A percentile compares a stretch with the other conserved stretches of the same genome.
phyloP scores from a whole-genome alignment of 164 flowering plant genomes.

The Aristolochia fimbriata region DNA sequence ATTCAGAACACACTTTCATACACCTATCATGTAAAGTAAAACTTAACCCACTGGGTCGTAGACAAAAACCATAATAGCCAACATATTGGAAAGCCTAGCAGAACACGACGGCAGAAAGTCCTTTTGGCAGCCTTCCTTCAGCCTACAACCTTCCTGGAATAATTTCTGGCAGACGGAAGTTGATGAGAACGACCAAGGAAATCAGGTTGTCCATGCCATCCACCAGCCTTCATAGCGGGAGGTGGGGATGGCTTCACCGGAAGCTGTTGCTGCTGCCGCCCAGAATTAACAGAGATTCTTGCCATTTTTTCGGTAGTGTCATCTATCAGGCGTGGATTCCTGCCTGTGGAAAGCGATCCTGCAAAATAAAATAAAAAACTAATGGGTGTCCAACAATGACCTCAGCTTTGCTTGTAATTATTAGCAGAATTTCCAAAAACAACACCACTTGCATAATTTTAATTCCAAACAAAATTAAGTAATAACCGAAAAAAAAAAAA shows the following conservation, averaged over 20 bases:
- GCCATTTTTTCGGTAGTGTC: slow-evolving; percentile 52
- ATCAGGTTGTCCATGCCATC: slow-evolving; percentile 14
- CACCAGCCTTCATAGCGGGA: slow-evolving; percentile 3
- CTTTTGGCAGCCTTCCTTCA: slow-evolving; percentile 10
- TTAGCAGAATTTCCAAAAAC: too few relatives aligned
- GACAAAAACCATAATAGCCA: too few relatives aligned
- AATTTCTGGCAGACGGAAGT: slow-evolving; percentile 33
- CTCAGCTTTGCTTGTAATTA: too few relatives aligned
- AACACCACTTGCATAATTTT: too few relatives aligned
- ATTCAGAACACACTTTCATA: too few relatives aligned
- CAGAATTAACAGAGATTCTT: slow-evolving; percentile 26
- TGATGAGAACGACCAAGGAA: slow-evolving; percentile 38
- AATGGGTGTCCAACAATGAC: too few relatives aligned
- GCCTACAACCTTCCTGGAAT: slow-evolving; percentile 55
- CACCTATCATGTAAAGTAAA: too few relatives aligned
- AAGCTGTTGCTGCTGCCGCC: slow-evolving; percentile 4
- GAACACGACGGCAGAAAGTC: too few relatives aligned
- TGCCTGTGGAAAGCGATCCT: neutral
- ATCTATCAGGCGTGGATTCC: slow-evolving; percentile 9
- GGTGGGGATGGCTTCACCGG: slow-evolving; percentile 5
- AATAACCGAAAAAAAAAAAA: too few relatives aligned
- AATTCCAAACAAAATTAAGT: too few relatives aligned
- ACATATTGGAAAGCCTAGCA: too few relatives aligned
- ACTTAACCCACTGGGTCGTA: too few relatives aligned
- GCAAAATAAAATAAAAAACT: neutral